A percentile compares a stretch with the other conserved stretches of the same genome.
phyloP scores from a whole-genome alignment of 2,329 filamentous ascomycete species.

The Drechslerella coelobrocha region DNA sequence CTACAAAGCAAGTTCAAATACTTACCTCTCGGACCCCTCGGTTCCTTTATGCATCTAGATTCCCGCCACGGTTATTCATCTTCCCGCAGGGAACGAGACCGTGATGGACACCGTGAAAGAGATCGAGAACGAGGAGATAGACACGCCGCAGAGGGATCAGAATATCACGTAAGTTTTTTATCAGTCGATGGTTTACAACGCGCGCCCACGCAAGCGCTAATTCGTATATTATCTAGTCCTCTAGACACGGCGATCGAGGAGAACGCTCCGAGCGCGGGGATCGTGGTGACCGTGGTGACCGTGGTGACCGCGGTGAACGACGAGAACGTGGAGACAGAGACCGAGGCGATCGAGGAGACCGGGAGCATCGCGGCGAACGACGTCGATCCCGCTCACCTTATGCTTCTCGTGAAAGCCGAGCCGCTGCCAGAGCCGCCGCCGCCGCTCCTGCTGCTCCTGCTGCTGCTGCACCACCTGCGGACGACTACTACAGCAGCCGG shows the following conservation, averaged over 20 bases:
- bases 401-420: constrained; percentile 38
- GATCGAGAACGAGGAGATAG: constrained; percentile 44
- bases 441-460: constrained; percentile 60
- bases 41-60: constrained; percentile 45
- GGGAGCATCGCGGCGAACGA: constrained; percentile 61
- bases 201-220: neutral
- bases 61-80: constrained; percentile 49
- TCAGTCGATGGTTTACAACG: neutral
- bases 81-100: constrained; percentile 48
- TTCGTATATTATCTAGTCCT: constrained; percentile 48
- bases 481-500: constrained; percentile 73
- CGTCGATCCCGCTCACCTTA: constrained; percentile 57
- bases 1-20: constrained; percentile 49
- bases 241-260: constrained; percentile 53
- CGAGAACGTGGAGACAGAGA: constrained; percentile 56
- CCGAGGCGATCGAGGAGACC: constrained; percentile 56
- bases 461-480: constrained; percentile 66
- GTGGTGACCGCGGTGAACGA: constrained; percentile 21
- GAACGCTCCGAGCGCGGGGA: constrained; percentile 51
- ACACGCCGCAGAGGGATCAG: constrained; percentile 27
- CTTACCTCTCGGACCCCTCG: constrained; percentile 47
- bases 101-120: constrained; percentile 48
- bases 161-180: constrained; percentile 34
- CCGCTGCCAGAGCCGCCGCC: constrained; percentile 54
- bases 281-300: constrained; percentile 56